Evolutionary conservation across 2,329 filamentous ascomycete genomes (phyloP).

Genomic region (Reticulascus tulasneorum): DNA sequence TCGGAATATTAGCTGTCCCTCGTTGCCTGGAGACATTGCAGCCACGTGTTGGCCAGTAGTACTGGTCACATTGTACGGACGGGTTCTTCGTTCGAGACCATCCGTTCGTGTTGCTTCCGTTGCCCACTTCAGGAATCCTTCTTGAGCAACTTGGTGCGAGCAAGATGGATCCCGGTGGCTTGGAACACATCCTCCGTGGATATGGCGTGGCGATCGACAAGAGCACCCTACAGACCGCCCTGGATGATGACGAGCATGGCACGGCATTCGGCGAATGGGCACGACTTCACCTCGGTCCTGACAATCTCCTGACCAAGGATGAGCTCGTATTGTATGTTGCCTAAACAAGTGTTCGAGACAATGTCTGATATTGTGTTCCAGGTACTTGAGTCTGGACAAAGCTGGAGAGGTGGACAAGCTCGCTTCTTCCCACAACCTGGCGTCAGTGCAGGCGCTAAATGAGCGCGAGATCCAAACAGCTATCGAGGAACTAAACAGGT

Average conservation of each 20-base stretch:
- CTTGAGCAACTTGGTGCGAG: too few species aligned
- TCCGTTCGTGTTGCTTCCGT: background rate
- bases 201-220: conserved; percentile 31
- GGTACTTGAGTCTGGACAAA: conserved; percentile 46
- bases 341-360: background rate
- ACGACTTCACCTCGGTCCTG: conserved; percentile 39
- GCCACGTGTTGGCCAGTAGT: too few species aligned
- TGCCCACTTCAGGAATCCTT: background rate
- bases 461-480: conserved; percentile 59
- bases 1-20: too few species aligned
- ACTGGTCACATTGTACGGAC: background rate
- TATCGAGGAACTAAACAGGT: conserved; percentile 59
- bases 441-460: conserved; percentile 44
- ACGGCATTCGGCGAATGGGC: conserved; percentile 44
- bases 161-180: conserved; percentile 6
- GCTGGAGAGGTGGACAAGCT: conserved; percentile 45
- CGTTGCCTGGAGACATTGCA: conserved; percentile 5
- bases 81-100: conserved; percentile 1
- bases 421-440: conserved; percentile 40
- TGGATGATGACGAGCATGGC: conserved; percentile 30
- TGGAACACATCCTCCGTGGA: conserved; percentile 22
- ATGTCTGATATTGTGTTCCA: conserved; percentile 21
- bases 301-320: conserved; percentile 50
- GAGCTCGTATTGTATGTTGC: conserved; percentile 48
- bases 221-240: conserved; percentile 27